Evolutionary conservation across 768 basidiomycete species (phyloP), one percentile per base, ranked within the genome.

Genomic region (Boletales sp.): DNA sequence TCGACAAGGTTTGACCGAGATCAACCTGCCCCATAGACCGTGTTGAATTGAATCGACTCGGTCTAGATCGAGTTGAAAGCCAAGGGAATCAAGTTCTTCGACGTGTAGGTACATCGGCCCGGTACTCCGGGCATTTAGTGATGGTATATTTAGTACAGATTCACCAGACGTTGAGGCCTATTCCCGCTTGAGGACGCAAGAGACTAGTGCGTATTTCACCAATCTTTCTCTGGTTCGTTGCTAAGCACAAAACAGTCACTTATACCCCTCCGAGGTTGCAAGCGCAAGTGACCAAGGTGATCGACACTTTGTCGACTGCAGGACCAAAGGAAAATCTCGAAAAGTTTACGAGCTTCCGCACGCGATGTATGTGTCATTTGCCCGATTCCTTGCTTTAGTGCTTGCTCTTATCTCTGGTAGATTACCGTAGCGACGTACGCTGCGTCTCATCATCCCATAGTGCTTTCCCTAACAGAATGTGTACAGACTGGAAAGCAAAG

Each of bases 81-180:
- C 43, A 75, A 79, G 56, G 90, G 90, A 54, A 60, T 83, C 70
- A 85, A 80, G 46, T 94, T 94, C 77, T 88, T 94, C 71, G 93
- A 94, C 67, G 78, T 95, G 87, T 90, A 68, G 72, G 74, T 55
- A 37, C 36, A 31, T 43, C 35, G 38, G 58, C 56, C 39, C 8
- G 31, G 18, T 18, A 34, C 11, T 43, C 13, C 1, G 5, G 30
- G 15, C 6, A 4, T 48, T 48, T 18, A 24, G 56, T 40, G 51
- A 56, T 36, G 47, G 46, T 39, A 21, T 18, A n/a, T 6, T 52
- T 56, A 91, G 90, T 41, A 91, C 90, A 48, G 87, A 92, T 50
- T 79, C 86, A n/a, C 82, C 74, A 59, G 72, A 81, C 41, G 73
- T 87, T 35, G 84, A 77, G 30, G 65, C 63, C 21, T 68, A 65